Percentiles rank a stretch among this genome's conserved stretches.
Conservation (phyloP, 352 stramenopile species). For the Aphanomyces euteiches region DNA sequence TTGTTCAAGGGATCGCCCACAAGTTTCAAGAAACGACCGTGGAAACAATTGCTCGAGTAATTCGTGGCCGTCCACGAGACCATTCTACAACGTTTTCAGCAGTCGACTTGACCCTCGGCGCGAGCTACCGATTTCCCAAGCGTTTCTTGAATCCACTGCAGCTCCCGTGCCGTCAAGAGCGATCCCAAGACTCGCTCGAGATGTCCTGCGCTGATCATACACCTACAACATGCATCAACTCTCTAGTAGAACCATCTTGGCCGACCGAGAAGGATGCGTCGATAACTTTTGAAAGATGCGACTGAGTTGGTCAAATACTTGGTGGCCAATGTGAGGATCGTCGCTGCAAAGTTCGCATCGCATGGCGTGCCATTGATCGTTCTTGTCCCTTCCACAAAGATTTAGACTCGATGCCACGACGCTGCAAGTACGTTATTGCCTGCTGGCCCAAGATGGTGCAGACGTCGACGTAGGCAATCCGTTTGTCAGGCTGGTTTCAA, state of each 20-base stretch:
- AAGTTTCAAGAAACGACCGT: neutral
- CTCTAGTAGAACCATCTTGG: neutral
- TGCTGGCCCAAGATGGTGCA: neutral
- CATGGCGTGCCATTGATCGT: constrained; percentile 2
- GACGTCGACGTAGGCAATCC: constrained; percentile 3
- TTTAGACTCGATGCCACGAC: neutral
- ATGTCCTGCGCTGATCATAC: neutral
- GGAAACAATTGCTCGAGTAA: constrained; percentile 10
- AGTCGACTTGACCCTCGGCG: neutral
- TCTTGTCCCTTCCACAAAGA: neutral
- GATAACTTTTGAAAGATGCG: constrained; percentile 4
- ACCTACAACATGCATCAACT: neutral
- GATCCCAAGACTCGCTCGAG: constrained; percentile 6
- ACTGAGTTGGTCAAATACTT: constrained; percentile 3
- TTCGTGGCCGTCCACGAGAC: neutral
- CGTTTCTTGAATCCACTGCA: constrained; percentile 6
- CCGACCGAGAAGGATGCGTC: constrained; percentile 12
- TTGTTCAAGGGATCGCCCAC: neutral
- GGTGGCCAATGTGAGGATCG: neutral
- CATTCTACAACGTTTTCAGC: neutral
- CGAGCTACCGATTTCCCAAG: neutral
- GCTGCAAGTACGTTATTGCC: neutral
- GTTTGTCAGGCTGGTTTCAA: neutral
- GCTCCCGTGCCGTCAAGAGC: neutral
- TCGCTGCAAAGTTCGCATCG: neutral